These are phyloP conservation scores for Chlorella sp. DNA, from an alignment of 139 green algal genomes.

Conservation along the genomic window DNA sequence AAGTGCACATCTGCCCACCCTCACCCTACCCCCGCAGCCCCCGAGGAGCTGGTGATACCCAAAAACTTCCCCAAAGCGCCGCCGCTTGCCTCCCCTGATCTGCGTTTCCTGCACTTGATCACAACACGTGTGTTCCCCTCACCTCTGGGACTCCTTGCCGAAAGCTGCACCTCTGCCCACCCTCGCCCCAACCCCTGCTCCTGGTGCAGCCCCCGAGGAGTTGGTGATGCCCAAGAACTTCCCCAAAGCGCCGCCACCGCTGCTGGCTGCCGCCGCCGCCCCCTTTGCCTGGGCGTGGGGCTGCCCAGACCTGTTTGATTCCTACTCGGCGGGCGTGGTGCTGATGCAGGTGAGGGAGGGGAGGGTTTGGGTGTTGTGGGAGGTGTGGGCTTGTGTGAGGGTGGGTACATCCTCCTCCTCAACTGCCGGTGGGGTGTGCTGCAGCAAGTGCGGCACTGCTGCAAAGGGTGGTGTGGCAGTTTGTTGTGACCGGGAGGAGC, in stretches of 20 bases:
- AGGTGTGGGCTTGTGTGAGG: neutral
- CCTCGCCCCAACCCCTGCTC: neutral
- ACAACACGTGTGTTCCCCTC: no score
- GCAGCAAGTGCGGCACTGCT: no score
- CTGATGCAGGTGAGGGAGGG: conserved; percentile 68
- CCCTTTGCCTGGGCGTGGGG: conserved; percentile 86
- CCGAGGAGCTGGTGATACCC: conserved; percentile 89
- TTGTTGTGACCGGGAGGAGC: no score
- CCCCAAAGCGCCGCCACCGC: conserved; percentile 69
- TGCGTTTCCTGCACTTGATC: neutral
- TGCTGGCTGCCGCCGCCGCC: conserved; percentile 75
- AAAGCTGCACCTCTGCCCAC: neutral
- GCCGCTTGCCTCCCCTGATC: neutral
- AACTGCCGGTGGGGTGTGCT: no score
- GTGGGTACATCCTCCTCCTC: neutral
- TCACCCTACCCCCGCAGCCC: conserved; percentile 33
- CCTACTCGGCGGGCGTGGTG: conserved; percentile 78
- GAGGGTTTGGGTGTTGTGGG: neutral
- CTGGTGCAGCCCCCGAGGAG: conserved; percentile 78
- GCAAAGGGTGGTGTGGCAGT: no score
- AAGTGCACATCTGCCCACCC: no score
- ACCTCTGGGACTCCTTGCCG: no score
- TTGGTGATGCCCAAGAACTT: conserved; percentile 89
- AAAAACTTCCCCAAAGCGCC: conserved; percentile 65
- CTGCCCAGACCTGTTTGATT: conserved; percentile 90